Base-by-base conservation (phyloP, 1,284 basidiomycete genomes). In the Moesziomyces sp. region DNA sequence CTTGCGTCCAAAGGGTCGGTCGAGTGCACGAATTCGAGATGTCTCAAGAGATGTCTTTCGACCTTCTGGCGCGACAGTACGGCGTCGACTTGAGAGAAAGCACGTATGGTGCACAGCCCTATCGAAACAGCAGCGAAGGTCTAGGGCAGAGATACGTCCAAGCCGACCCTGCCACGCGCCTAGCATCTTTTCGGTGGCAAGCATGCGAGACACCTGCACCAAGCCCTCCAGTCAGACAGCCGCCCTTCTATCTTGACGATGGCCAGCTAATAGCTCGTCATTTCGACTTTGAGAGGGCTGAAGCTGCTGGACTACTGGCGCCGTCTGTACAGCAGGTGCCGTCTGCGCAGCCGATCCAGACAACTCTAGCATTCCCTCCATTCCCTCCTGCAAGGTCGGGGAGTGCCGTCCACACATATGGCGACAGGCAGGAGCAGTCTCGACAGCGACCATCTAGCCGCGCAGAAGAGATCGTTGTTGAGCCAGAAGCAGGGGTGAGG, bases 211-310 rank as follows among this genome's bases (percentile, higher is more conserved):
- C 24, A 28, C n/a, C 21, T n/a, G 19, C 26, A 7, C 26, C 40
- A 16, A 16, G n/a, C 24, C 19, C 19, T 18, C 8, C 43, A 1
- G n/a, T 28, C 10, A 43, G 40, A 13, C 43, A 46, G 18, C 23
- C 18, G 8, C 18, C 23, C 9, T 1, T 30, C 18, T 11, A 38
- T 3, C 13, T 18, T 1, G 26, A 58, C 24, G 56, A 63, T 30
- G 47, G 52, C 18, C 52, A 52, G 14, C 44, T 44, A 3, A 21
- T 62, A 9, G 40, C 44, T 5, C 28, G 42, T 23, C 56, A 58
- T 24, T 69, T 69, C 23, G 66, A 69, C 49, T 69, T 62, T n/a
- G 43, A 52, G 3, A 47, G 52, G 19, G 66, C 66, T 2, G 55
- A 69, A 59, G 56, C 30, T 5, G 56, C 47, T 14, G 66, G 66